Conservation (phyloP, 495 filamentous ascomycete species). For the Penicillium desertorum region DNA sequence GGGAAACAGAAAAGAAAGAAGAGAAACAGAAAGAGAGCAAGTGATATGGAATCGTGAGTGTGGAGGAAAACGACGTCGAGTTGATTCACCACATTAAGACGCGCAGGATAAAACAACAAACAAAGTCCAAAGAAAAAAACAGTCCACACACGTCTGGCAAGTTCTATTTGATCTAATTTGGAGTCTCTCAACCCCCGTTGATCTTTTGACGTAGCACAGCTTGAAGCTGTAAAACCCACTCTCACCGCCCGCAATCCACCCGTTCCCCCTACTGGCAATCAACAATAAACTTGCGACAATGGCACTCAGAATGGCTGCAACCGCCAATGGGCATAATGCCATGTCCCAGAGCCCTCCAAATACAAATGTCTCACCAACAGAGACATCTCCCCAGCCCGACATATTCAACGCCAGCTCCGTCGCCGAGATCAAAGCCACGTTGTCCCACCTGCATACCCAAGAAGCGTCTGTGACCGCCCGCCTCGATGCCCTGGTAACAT, state of each 20-base stretch:
- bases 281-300: constrained; percentile 13
- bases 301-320: constrained; percentile 22
- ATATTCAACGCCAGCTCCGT: constrained; percentile 71
- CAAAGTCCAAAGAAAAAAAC: constrained; percentile 7
- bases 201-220: background rate
- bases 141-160: background rate
- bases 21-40: background rate
- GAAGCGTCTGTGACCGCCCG: constrained; percentile 71
- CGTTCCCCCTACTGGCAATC: constrained; percentile 25
- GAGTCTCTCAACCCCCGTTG: background rate
- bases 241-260: constrained; percentile 34
- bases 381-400: constrained; percentile 33
- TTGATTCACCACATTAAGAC: constrained; percentile 20
- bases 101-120: background rate
- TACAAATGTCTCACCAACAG: constrained; percentile 7
- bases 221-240: constrained; percentile 10
- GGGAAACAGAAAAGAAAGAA: background rate
- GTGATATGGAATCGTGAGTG: constrained; percentile 1
- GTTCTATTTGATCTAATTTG: background rate
- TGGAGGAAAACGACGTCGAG: constrained; percentile 21
- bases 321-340: constrained; percentile 30
- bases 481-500: constrained; percentile 71
- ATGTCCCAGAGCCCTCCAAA: constrained; percentile 5
- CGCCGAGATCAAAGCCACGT: constrained; percentile 72
- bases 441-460: constrained; percentile 70